Conservation (phyloP, 495 filamentous ascomycete species). For the Neurospora discreta region DNA sequence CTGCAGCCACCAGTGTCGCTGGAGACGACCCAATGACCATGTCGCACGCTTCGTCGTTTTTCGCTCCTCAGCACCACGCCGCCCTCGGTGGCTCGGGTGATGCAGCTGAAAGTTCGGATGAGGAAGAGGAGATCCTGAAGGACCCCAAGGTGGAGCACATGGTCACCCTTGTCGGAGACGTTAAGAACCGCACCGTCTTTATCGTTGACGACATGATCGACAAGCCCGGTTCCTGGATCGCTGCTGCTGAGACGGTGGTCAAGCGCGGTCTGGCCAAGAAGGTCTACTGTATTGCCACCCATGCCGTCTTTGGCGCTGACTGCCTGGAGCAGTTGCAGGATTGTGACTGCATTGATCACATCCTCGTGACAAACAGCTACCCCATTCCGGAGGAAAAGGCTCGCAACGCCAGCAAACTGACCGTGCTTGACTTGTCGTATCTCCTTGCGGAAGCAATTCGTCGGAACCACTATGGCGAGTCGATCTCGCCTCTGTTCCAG, state of each 20-base stretch:
- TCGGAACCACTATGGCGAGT: slow-evolving; percentile 86
- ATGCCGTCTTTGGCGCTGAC: slow-evolving; percentile 85
- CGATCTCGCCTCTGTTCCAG: slow-evolving; percentile 77
- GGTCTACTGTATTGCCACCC: slow-evolving; percentile 96
- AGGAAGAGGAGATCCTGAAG: slow-evolving; percentile 70
- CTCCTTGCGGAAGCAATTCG: slow-evolving; percentile 86
- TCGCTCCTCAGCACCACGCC: slow-evolving; percentile 47
- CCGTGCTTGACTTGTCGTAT: slow-evolving; percentile 77
- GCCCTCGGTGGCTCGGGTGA: slow-evolving; percentile 70
- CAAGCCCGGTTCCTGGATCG: slow-evolving; percentile 92
- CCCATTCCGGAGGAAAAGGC: slow-evolving; percentile 67
- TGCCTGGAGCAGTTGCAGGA: slow-evolving; percentile 82
- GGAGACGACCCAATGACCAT: slow-evolving; percentile 49
- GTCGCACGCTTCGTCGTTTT: slow-evolving; percentile 45
- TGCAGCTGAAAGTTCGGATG: slow-evolving; percentile 67
- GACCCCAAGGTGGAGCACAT: slow-evolving; percentile 75
- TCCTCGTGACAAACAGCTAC: slow-evolving; percentile 95
- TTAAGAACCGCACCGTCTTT: slow-evolving; percentile 73
- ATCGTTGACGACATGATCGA: slow-evolving; percentile 99
- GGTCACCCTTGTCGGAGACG: slow-evolving; percentile 92
- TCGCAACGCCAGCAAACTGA: slow-evolving; percentile 66
- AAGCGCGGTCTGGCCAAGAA: slow-evolving; percentile 84
- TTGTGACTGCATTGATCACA: slow-evolving; percentile 83
- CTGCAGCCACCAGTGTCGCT: slow-evolving; percentile 43
- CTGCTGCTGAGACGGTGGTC: slow-evolving; percentile 93